phyloP scores from a whole-genome alignment of 192 early-diverging fungal species.

The Dissophora globulifera region DNA sequence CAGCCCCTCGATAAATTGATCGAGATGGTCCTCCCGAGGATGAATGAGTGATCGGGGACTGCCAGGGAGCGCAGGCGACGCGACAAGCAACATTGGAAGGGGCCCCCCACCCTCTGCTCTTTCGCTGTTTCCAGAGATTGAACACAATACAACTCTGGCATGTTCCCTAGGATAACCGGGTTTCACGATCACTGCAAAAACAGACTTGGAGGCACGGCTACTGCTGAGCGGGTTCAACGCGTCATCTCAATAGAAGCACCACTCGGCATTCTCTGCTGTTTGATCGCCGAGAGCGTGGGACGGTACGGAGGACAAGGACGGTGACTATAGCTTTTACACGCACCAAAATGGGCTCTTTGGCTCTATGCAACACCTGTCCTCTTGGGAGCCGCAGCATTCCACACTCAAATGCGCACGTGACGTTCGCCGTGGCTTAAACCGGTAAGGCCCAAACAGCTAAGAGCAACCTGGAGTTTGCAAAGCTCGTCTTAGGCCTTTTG shows the following conservation, averaged over 20 bases:
- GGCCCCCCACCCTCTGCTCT: conserved; percentile 86
- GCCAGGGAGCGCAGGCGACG: conserved; percentile 78
- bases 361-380: too few species aligned
- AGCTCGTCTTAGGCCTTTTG: too few species aligned
- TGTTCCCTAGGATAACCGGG: conserved; percentile 89
- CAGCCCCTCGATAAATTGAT: conserved; percentile 94
- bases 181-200: conserved; percentile 87
- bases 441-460: too few species aligned
- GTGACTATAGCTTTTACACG: too few species aligned
- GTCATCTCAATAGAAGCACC: conserved; percentile 72
- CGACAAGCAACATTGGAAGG: conserved; percentile 84
- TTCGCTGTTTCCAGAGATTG: conserved; percentile 98
- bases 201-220: conserved; percentile 79
- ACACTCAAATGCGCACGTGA: too few species aligned
- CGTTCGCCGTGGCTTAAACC: too few species aligned
- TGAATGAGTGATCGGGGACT: conserved; percentile 93
- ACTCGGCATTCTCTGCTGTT: conserved; percentile 7
- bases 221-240: conserved; percentile 92
- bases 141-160: conserved; percentile 92
- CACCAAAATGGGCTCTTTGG: too few species aligned
- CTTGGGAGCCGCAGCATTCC: too few species aligned
- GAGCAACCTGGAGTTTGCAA: too few species aligned
- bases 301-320: too few species aligned
- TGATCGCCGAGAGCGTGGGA: too few species aligned
- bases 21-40: conserved; percentile 91